Evolutionary conservation across 176 grass and related monocot species (phyloP).

Genomic region (Avena atlantica): DNA sequence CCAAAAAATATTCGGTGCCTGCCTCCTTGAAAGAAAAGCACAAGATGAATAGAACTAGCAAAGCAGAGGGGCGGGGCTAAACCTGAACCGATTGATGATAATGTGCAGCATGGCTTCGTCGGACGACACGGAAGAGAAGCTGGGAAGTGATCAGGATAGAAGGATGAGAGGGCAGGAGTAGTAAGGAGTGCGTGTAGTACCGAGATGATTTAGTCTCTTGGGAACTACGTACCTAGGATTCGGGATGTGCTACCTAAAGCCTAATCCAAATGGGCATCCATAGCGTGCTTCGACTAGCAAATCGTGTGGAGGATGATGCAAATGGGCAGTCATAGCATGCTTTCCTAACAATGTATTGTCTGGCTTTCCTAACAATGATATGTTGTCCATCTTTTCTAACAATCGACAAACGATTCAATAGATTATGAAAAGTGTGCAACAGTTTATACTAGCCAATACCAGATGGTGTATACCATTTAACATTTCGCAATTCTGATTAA

Average conservation of each 20-base stretch:
- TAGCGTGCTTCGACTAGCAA: no score
- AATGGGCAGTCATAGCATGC: no score
- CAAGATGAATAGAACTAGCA: constrained; percentile 4
- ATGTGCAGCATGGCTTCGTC: not conserved
- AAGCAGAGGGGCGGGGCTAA: not conserved
- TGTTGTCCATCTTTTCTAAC: no score
- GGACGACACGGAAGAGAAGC: not conserved
- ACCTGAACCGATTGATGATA: constrained; percentile 27
- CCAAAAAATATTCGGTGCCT: not conserved
- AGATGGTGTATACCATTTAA: no score
- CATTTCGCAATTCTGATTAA: not conserved
- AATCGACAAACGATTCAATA: no score
- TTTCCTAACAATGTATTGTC: no score
- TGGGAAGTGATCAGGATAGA: constrained; percentile 13
- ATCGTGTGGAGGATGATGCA: no score
- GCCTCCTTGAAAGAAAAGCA: not conserved
- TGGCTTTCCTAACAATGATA: no score
- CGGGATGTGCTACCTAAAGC: no score
- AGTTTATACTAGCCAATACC: not conserved
- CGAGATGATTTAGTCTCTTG: not conserved
- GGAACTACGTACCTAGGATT: no score
- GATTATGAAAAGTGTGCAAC: no score
- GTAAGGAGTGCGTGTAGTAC: constrained; percentile 18
- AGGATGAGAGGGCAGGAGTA: constrained; percentile 15
- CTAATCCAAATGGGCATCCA: no score